Percentiles rank a stretch among this genome's conserved stretches.
Conservation (phyloP, 1,139 yeast genomes). For the Nakaseomyces delphensis region DNA sequence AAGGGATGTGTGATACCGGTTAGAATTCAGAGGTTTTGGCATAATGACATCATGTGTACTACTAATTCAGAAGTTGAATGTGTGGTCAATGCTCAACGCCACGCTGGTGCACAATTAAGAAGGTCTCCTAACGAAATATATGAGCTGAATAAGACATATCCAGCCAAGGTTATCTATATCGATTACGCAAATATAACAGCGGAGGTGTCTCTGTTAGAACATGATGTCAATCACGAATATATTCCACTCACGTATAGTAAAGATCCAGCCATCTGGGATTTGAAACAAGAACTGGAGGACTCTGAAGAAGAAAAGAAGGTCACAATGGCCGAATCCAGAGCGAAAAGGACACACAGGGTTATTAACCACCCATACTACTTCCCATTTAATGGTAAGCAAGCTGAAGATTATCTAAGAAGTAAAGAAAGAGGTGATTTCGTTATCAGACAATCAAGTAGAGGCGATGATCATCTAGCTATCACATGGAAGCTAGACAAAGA, state of each 20-base stretch:
- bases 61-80: conserved; percentile 77
- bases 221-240: conserved; percentile 56
- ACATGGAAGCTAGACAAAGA: conserved; percentile 95
- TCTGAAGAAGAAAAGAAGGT: conserved; percentile 47
- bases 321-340: conserved; percentile 40
- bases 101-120: conserved; percentile 47
- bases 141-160: conserved; percentile 71
- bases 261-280: conserved; percentile 72
- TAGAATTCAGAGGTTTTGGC: conserved; percentile 39
- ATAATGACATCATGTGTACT: conserved; percentile 43
- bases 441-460: conserved; percentile 88
- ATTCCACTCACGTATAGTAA: conserved; percentile 40
- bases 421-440: conserved; percentile 87
- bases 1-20: conserved; percentile 76
- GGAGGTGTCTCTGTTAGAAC: conserved; percentile 58
- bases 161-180: conserved; percentile 64
- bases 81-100: conserved; percentile 53
- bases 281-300: conserved; percentile 66
- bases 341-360: conserved; percentile 57
- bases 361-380: conserved; percentile 89
- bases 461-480: conserved; percentile 77
- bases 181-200: conserved; percentile 69
- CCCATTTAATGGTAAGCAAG: conserved; percentile 75
- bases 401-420: conserved; percentile 88
- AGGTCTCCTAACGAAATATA: conserved; percentile 40